Evolutionary conservation across 1,139 yeast genomes (phyloP), one percentile per base, ranked within the genome.

Genomic region (Blastobotrys arbuscula): DNA sequence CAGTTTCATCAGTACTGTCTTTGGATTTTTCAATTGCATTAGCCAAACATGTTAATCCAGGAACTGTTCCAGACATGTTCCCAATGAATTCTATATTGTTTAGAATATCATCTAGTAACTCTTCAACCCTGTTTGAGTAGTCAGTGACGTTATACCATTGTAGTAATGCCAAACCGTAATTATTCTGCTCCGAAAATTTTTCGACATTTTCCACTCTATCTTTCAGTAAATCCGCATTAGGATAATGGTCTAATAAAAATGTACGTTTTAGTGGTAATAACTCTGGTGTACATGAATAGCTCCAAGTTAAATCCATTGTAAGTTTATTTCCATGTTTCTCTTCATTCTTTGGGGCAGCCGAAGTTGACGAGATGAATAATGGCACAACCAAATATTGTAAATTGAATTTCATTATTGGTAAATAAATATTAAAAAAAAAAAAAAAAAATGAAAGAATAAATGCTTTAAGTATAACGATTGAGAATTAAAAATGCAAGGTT

Each of bases 111-210:
- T 38, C 24, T 3, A 34, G 2, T 10, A 44, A 38, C 7, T 16
- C 15, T 20, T 44, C 24, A 7, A 37, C 10, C 15, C 15, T 21
- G 2, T 23, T 18, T 13, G 36, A 16, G 16, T 28, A 30, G 19
- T 37, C 37, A 3, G 42, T 38, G 2, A 38, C 38, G 16, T 44
- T 44, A 38, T 44, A 44, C 47, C 47, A 44, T 21, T 37, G 42
- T n/a, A 44, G 33, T 28, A 44, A 26, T 10, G 47, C 42, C 33
- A 38, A n/a, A 3, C 47, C 47, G 37, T 44, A 44, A 24, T 44
- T 39, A 18, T 24, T 20, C n/a, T 44, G 13, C 8, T 18, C 3
- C 2, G 47, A 31, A 9, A 31, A 26, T 31, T 16, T 28, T 20
- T 44, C 42, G 15, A 44, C 47, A 18, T 30, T 13, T 19, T 37